Percentiles rank a stretch among this genome's conserved stretches.
Evolutionary conservation across 2,329 filamentous ascomycete species (phyloP).

Genomic region (Monosporascus sp.): DNA sequence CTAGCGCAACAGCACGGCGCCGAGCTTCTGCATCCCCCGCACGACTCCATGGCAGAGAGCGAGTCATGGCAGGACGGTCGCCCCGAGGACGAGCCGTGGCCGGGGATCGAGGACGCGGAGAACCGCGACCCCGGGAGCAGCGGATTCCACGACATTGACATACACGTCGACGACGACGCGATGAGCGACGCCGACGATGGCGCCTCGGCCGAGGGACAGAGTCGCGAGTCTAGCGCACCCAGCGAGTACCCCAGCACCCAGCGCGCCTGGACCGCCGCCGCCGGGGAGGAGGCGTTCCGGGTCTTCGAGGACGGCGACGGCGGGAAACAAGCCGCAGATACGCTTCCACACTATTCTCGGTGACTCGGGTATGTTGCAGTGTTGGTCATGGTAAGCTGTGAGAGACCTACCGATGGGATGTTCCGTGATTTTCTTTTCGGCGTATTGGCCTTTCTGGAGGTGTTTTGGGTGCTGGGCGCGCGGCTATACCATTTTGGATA

Average conservation of each 20-base stretch:
- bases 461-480: background rate
- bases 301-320: constrained; percentile 11
- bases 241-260: constrained; percentile 26
- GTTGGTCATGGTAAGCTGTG: no score
- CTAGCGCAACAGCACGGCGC: constrained; percentile 22
- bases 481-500: background rate
- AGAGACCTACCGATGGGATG: no score
- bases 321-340: constrained; percentile 1
- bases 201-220: constrained; percentile 6
- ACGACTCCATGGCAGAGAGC: constrained; percentile 8
- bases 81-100: constrained; percentile 53
- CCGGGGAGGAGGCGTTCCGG: constrained; percentile 11
- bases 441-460: background rate
- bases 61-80: constrained; percentile 12
- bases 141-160: constrained; percentile 9
- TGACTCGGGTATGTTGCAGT: no score
- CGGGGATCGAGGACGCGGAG: constrained; percentile 52
- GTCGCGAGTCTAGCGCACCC: constrained; percentile 21
- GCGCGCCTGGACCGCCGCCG: constrained; percentile 16
- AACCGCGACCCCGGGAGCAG: constrained; percentile 39
- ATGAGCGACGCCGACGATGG: constrained; percentile 15
- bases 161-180: constrained; percentile 20
- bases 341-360: no score
- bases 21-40: constrained; percentile 4
- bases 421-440: no score